phyloP scores from a whole-genome alignment of 192 early-diverging fungal species.

The Backusella circina region DNA sequence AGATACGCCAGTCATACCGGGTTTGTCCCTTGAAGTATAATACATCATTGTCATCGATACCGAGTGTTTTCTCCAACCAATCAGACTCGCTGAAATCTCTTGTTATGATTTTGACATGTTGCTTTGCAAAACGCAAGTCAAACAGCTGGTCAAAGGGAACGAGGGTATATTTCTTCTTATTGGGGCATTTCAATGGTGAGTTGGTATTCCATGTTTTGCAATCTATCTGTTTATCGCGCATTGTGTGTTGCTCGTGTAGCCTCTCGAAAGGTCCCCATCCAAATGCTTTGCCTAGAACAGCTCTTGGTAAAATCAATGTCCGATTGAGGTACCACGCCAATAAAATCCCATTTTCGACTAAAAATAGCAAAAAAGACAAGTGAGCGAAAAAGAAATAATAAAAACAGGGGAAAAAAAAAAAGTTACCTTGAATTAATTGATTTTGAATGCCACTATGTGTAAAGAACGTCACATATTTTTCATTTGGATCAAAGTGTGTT shows the following conservation, averaged over 20 bases:
- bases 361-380: background rate
- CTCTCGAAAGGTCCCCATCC: conserved; percentile 27
- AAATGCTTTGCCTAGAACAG: conserved; percentile 40
- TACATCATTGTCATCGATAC: conserved; percentile 27
- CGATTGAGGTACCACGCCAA: conserved; percentile 49
- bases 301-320: conserved; percentile 44
- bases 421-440: conserved; percentile 36
- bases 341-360: conserved; percentile 48
- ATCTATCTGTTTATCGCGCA: conserved; percentile 13
- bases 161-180: conserved; percentile 17
- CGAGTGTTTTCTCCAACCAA: conserved; percentile 23
- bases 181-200: conserved; percentile 16
- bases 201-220: background rate
- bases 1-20: conserved; percentile 38
- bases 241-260: conserved; percentile 24
- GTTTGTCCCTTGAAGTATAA: conserved; percentile 30
- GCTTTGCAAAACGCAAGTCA: conserved; percentile 26
- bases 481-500: conserved; percentile 15
- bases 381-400: background rate
- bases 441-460: conserved; percentile 56
- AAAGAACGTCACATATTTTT: conserved; percentile 43
- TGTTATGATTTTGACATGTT: conserved; percentile 28
- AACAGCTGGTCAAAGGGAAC: conserved; percentile 32
- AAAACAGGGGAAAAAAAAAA: background rate
- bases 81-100: conserved; percentile 18